phyloP scores from a whole-genome alignment of 2,329 filamentous ascomycete species.

The Metarhizium guizhouense region DNA sequence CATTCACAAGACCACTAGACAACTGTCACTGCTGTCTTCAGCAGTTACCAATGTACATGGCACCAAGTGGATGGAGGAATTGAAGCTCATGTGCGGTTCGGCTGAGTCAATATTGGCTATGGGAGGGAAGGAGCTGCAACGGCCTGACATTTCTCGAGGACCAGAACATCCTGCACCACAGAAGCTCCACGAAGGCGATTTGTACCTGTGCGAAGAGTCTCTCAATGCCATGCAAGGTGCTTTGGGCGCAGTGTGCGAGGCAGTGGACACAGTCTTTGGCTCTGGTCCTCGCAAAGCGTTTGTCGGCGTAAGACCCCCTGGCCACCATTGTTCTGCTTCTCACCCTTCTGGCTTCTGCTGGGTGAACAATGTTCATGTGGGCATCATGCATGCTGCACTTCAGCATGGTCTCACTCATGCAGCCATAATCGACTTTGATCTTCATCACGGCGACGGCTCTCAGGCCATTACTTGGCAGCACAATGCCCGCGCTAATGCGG shows the following conservation, averaged over 20 bases:
- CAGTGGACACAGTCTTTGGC: slow-evolving; percentile 74
- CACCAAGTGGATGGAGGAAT: slow-evolving; percentile 84
- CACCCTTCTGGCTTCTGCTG: slow-evolving; percentile 95
- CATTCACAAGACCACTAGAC: slow-evolving; percentile 71
- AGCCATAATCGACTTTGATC: slow-evolving; percentile 85
- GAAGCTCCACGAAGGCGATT: slow-evolving; percentile 75
- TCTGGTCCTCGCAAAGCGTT: slow-evolving; percentile 68
- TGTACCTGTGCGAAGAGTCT: slow-evolving; percentile 85
- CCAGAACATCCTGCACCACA: slow-evolving; percentile 34
- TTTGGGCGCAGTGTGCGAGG: slow-evolving; percentile 86
- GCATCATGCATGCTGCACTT: slow-evolving; percentile 82
- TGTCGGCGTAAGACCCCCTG: slow-evolving; percentile 84
- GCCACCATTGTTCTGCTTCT: slow-evolving; percentile 86
- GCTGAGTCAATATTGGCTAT: slow-evolving; percentile 71
- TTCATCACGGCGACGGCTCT: slow-evolving; percentile 92
- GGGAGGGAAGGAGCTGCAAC: slow-evolving; percentile 68
- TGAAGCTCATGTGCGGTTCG: slow-evolving; percentile 73
- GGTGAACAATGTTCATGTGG: slow-evolving; percentile 97
- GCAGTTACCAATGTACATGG: slow-evolving; percentile 90
- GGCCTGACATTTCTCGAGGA: slow-evolving; percentile 53
- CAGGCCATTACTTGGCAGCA: slow-evolving; percentile 90
- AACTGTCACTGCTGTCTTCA: slow-evolving; percentile 60
- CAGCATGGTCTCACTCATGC: slow-evolving; percentile 84
- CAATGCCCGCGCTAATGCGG: slow-evolving; percentile 57
- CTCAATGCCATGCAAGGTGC: slow-evolving; percentile 82